These are phyloP conservation scores for Blastobotrys ciferrii DNA, from an alignment of 1,139 yeast species.

Conservation along the genomic window DNA sequence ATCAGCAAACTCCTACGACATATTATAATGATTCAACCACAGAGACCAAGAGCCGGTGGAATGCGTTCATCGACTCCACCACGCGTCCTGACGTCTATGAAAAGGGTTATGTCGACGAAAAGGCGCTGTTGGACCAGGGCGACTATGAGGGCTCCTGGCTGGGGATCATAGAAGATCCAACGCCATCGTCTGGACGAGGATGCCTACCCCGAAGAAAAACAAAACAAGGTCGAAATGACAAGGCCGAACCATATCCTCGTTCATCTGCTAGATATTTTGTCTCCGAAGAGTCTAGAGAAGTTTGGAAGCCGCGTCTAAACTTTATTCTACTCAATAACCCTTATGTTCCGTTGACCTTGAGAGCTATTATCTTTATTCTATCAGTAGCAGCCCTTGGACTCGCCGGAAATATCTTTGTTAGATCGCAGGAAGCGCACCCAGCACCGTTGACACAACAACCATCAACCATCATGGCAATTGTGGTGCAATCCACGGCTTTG, in stretches of 20 bases:
- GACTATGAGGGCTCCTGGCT: constrained; percentile 26
- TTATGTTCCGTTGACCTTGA: constrained; percentile 71
- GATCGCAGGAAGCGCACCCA: constrained; percentile 37
- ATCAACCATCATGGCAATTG: constrained; percentile 87
- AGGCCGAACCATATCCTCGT: constrained; percentile 20
- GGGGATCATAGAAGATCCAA: constrained; percentile 14
- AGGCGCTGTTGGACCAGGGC: constrained; percentile 24
- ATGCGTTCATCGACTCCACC: constrained; percentile 21
- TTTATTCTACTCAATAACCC: constrained; percentile 70
- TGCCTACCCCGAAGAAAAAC: neutral
- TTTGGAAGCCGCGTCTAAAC: constrained; percentile 60
- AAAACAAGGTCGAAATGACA: neutral
- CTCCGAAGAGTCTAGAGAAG: constrained; percentile 40
- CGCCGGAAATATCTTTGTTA: constrained; percentile 30
- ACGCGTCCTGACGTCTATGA: constrained; percentile 20
- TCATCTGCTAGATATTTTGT: constrained; percentile 30
- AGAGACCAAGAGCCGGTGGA: constrained; percentile 22
- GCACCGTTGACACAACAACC: constrained; percentile 70
- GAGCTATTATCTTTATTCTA: constrained; percentile 60
- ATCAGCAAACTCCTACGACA: neutral
- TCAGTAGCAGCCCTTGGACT: constrained; percentile 33
- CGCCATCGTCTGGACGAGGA: neutral
- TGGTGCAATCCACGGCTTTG: constrained; percentile 76
- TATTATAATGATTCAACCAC: constrained; percentile 1
- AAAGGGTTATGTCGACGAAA: constrained; percentile 24